Conservation (phyloP, 495 filamentous ascomycete species). For the Articulospora tetracladia region DNA sequence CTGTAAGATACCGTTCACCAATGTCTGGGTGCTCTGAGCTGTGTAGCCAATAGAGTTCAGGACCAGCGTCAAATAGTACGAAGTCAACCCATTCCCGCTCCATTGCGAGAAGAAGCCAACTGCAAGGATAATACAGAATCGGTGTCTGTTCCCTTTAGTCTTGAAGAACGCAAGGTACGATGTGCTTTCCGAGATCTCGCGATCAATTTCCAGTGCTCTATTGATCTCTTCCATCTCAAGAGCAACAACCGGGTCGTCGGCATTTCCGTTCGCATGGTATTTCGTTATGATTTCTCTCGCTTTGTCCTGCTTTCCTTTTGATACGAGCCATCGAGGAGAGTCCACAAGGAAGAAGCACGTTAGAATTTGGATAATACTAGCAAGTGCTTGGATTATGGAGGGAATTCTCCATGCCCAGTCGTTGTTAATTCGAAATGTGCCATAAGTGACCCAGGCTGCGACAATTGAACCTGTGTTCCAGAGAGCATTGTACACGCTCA, state of each 20-base stretch:
- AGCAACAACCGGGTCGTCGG: slow-evolving; percentile 28
- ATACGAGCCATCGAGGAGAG: slow-evolving; percentile 36
- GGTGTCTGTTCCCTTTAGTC: background rate
- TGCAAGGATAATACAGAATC: background rate
- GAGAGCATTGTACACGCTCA: slow-evolving; percentile 20
- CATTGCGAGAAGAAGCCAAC: slow-evolving; percentile 4
- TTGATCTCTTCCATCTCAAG: slow-evolving; percentile 28
- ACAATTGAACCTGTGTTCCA: slow-evolving; percentile 18
- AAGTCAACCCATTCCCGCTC: slow-evolving; percentile 9
- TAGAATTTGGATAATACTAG: slow-evolving; percentile 1
- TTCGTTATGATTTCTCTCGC: slow-evolving; percentile 34
- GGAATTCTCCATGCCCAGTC: slow-evolving; percentile 17
- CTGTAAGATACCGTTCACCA: slow-evolving; percentile 3
- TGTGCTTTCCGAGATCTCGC: background rate
- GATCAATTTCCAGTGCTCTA: slow-evolving; percentile 6
- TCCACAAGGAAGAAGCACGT: slow-evolving; percentile 8
- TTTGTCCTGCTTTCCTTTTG: slow-evolving; percentile 41
- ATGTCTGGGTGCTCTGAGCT: slow-evolving; percentile 18
- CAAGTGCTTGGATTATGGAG: slow-evolving; percentile 17
- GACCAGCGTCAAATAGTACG: slow-evolving; percentile 27
- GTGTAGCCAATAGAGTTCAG: slow-evolving; percentile 32
- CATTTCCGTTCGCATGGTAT: slow-evolving; percentile 32
- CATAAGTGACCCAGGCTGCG: slow-evolving; percentile 15
- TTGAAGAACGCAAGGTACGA: background rate
- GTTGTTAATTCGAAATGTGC: slow-evolving; percentile 8